phyloP scores from a whole-genome alignment of 179 eudicot genomes.

The Beta lomatogona region DNA sequence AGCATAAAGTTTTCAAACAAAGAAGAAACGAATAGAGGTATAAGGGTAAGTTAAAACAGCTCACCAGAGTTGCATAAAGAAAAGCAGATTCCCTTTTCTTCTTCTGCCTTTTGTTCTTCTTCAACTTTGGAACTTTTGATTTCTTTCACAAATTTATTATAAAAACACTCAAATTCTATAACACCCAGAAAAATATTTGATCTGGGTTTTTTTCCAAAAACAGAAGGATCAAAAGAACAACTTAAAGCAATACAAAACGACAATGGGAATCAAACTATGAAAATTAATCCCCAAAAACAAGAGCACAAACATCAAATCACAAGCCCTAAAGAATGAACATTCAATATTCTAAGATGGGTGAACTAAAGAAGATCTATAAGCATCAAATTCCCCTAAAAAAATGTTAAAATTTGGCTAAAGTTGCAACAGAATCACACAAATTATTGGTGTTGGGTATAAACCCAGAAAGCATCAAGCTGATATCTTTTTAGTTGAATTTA shows the following conservation, averaged over 20 bases:
- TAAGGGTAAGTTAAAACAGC: slow-evolving; percentile 45
- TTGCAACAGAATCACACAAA: slow-evolving; percentile 22
- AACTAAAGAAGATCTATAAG: slow-evolving; percentile 35
- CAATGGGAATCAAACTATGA: slow-evolving; percentile 15
- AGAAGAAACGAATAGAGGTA: slow-evolving; percentile 46
- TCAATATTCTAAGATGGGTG: slow-evolving; percentile 35
- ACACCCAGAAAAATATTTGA: slow-evolving; percentile 26
- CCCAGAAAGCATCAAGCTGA: slow-evolving; percentile 41
- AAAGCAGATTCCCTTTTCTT: slow-evolving; percentile 59
- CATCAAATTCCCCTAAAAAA: slow-evolving; percentile 44
- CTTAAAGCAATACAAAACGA: slow-evolving; percentile 7
- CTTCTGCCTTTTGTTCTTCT: slow-evolving; percentile 18
- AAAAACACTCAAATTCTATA: slow-evolving; percentile 17
- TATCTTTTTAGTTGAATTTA: slow-evolving; percentile 27
- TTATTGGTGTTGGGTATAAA: slow-evolving; percentile 21
- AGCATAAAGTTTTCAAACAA: slow-evolving; percentile 61
- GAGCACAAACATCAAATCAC: slow-evolving; percentile 26
- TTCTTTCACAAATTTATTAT: not conserved
- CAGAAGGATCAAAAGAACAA: slow-evolving; percentile 10
- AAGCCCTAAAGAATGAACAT: not conserved
- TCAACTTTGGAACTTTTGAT: not conserved
- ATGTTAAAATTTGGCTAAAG: slow-evolving; percentile 14
- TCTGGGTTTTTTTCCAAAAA: slow-evolving; percentile 22
- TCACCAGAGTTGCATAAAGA: slow-evolving; percentile 55
- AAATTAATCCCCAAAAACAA: not conserved